Evolutionary conservation across 306 rosid genomes (phyloP), one percentile per base, ranked within the genome.

Genomic region (Morella rubra): DNA sequence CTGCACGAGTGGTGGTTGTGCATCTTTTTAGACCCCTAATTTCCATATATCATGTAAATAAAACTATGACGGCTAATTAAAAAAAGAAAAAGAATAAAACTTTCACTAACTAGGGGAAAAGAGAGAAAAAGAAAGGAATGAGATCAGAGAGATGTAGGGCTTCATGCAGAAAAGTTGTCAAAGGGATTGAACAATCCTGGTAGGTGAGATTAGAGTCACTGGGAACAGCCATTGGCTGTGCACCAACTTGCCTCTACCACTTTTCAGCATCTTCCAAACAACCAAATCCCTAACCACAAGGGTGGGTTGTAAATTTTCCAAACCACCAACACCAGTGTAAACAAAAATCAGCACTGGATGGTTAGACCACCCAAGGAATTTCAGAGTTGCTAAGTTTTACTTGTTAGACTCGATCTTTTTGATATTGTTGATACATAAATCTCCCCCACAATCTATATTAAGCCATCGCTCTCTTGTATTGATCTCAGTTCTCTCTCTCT

Each of bases 311-410:
- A 5, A 12, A 54, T 56, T 49, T 82, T 85, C 91, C 76, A 45
- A 85, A 88, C 92, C 60, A 86, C 90, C 82, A 69, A n/a, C 71
- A 82, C 85, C 88, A 77, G 86, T 81, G 37, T 32, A 32, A 22
- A 27, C 65, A 73, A 49, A 76, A 77, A 32, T 32, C 70, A 64
- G 72, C 51, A 60, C 72, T 44, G 67, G 73, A 84, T 84, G 68
- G 98, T 83, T 89, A 86, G 73, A 83, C 96, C 89, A 73, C 76
- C 89, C 86, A 73, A 77, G 74, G 84, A 91, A 77, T 73, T 62
- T 6, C 41, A 45, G 45, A 72, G 37, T 32, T 13, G 65, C 46
- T 65, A 44, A 56, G 73, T 76, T 77, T 86, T n/a, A 50, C 91
- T 84, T 84, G 79, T 80, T 79, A 44, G 82, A 81, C 89, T 81